Evolutionary conservation across 2,329 filamentous ascomycete genomes (phyloP).

Genomic region (Macrophomina tecta): DNA sequence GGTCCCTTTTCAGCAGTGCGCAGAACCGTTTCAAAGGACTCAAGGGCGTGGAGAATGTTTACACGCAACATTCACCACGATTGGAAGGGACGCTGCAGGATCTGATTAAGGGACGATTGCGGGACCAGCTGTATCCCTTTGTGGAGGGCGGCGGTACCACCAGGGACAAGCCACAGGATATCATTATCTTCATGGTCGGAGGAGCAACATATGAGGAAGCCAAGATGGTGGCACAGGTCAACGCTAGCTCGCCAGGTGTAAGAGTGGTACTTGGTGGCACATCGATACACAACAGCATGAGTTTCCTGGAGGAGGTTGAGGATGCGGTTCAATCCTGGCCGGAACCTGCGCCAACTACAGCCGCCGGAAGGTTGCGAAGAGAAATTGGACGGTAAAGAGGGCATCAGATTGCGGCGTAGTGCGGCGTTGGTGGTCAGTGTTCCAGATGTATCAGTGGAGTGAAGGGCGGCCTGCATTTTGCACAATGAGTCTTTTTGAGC

Average conservation of each 20-base stretch:
- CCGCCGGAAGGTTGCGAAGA: constrained; percentile 66
- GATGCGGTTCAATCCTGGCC: constrained; percentile 89
- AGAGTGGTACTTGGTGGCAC: constrained; percentile 90
- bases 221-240: constrained; percentile 93
- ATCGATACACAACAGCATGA: constrained; percentile 82
- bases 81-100: constrained; percentile 89
- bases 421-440: constrained; percentile 2
- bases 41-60: constrained; percentile 98
- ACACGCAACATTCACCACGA: constrained; percentile 93
- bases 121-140: constrained; percentile 89
- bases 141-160: constrained; percentile 86
- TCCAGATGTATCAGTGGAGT: background rate
- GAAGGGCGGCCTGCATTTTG: background rate
- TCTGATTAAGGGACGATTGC: constrained; percentile 87
- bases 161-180: constrained; percentile 94
- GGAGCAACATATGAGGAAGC: constrained; percentile 96
- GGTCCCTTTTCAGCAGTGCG: constrained; percentile 86
- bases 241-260: constrained; percentile 86
- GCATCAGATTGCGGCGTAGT: background rate
- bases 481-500: background rate
- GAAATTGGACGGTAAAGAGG: constrained; percentile 59
- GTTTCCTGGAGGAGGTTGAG: constrained; percentile 90
- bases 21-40: constrained; percentile 89
- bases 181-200: constrained; percentile 92
- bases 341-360: constrained; percentile 59